Base-by-base conservation (phyloP, 140 eudicot species). In the Flaveria floridana region DNA sequence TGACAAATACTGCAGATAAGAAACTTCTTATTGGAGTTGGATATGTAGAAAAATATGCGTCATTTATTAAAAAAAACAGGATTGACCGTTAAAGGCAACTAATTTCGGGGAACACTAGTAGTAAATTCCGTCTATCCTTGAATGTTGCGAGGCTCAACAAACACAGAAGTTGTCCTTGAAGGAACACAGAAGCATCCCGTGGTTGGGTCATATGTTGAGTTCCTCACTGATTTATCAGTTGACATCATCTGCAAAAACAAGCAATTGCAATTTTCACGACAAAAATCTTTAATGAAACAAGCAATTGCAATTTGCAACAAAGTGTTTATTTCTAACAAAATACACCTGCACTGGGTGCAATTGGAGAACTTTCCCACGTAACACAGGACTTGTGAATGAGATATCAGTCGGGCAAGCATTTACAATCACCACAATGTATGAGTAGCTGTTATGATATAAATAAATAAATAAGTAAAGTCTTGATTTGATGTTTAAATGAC, bases 341-440 rank as follows among this genome's bases (percentile, higher is more conserved):
- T 37, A 72, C 74, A 93, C 99, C 91, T 86, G 97, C 76, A 90
- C 74, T 3, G 97, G 96, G 75, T 93, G 99, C 83, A 93, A 69
- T 57, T 72, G 80, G 47, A 93, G 77, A 81, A n/a, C 28, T 85
- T 79, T 88, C 47, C 79, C 86, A 50, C 65, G 61, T n/a, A 93
- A 57, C 34, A 79, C 82, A 46, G 88, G 84, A 79, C 77, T 81
- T 69, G 88, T 61, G 79, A 86, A 84, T 14, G 88, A 83, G 76
- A 82, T 69, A 11, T 82, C 89, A 51, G 79, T 84, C 18, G 97
- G 96, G 83, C 85, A 76, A 39, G 63, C 86, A 75, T 93, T 93
- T 81, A 93, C 51, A 48, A 88, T 41, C 13, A 88, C 85, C 75
- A 88, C 90, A 14, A 90, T 76, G 79, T 68, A 88, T 37, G 95